These are phyloP conservation scores for Beauveria scarabaeidicola DNA, from an alignment of 2,329 filamentous ascomycete species.

Conservation along the genomic window DNA sequence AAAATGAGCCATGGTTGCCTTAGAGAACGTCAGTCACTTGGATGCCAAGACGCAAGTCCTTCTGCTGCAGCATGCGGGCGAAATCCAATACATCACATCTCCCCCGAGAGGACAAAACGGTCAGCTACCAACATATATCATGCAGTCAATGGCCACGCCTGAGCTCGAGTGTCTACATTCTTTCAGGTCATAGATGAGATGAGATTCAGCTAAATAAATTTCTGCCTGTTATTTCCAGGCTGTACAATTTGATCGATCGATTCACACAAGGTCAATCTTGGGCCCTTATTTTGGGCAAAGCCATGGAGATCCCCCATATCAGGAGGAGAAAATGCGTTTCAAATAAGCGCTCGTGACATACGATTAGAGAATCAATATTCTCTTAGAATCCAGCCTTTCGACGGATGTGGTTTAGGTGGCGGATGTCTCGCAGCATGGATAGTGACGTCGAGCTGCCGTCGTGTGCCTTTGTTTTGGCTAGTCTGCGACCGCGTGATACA, in stretches of 20 bases:
- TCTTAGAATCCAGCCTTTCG: slow-evolving; percentile 4
- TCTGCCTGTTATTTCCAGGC: neutral
- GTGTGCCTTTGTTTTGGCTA: slow-evolving; percentile 7
- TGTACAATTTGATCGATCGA: neutral
- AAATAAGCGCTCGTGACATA: neutral
- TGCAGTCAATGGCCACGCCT: neutral
- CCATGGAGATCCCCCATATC: neutral
- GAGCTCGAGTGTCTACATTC: neutral
- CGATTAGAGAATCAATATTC: neutral
- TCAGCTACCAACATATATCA: too few relatives aligned
- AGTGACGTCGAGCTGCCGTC: neutral
- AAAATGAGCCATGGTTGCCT: too few relatives aligned
- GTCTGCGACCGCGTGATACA: slow-evolving; percentile 24
- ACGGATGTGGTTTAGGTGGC: slow-evolving; percentile 8
- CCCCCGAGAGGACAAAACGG: too few relatives aligned
- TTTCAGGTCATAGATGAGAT: neutral
- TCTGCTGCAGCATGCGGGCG: too few relatives aligned
- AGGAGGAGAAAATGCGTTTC: neutral
- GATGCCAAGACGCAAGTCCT: too few relatives aligned
- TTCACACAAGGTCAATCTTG: neutral
- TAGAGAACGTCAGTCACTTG: too few relatives aligned
- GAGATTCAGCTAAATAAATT: slow-evolving; percentile 4
- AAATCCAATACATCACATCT: too few relatives aligned
- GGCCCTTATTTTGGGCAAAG: neutral
- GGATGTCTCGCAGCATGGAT: slow-evolving; percentile 4